Evolutionary conservation across 768 basidiomycete species (phyloP).

Genomic region (Paxillus ammoniavirescens): DNA sequence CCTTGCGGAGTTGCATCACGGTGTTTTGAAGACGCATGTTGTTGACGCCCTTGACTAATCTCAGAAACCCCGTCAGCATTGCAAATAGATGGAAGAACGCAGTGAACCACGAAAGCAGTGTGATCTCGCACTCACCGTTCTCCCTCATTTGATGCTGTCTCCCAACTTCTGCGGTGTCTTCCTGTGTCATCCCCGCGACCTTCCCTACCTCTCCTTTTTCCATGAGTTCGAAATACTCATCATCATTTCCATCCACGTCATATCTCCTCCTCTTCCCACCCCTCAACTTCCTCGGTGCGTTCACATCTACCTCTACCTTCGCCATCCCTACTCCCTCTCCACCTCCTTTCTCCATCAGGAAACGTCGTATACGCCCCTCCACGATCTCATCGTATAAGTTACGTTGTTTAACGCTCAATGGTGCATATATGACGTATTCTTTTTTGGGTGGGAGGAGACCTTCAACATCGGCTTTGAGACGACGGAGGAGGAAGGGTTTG

Average conservation of each 20-base stretch:
- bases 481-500: conserved; percentile 90
- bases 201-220: conserved; percentile 48
- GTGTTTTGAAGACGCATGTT: conserved; percentile 93
- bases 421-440: conserved; percentile 92
- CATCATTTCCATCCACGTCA: conserved; percentile 53
- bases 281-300: conserved; percentile 35
- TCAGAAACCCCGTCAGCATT: conserved; percentile 6
- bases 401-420: conserved; percentile 79
- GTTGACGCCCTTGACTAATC: conserved; percentile 76
- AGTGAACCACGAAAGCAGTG: conserved; percentile 3
- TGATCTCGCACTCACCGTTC: conserved; percentile 51
- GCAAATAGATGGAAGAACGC: neutral
- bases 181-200: conserved; percentile 34
- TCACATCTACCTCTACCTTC: conserved; percentile 28
- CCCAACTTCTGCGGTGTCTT: conserved; percentile 53
- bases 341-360: conserved; percentile 43
- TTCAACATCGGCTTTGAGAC: conserved; percentile 88
- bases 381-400: conserved; percentile 82
- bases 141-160: conserved; percentile 56
- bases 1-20: conserved; percentile 97
- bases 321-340: conserved; percentile 19
- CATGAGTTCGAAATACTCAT: conserved; percentile 65
- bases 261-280: conserved; percentile 44
- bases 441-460: conserved; percentile 84
- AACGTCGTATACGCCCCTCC: conserved; percentile 65